phyloP scores from a whole-genome alignment of 2,329 filamentous ascomycete species.

The Ceratocystis smalleyi region DNA sequence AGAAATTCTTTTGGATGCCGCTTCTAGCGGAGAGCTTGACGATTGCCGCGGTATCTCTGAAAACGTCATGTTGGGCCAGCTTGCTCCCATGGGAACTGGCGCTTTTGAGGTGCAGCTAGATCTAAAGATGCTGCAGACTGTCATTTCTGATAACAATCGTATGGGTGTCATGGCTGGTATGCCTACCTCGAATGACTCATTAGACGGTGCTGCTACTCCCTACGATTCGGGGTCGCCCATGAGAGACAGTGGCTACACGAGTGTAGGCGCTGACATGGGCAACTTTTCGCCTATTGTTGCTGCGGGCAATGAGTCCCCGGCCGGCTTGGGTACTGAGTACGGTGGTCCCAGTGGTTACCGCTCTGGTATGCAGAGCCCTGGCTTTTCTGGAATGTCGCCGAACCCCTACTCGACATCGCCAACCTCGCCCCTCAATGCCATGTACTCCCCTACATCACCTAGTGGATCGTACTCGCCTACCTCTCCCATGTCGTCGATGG shows the following conservation, averaged over 20 bases:
- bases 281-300: constrained; percentile 66
- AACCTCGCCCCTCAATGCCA: constrained; percentile 39
- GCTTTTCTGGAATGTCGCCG: constrained; percentile 39
- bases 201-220: constrained; percentile 78
- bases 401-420: constrained; percentile 64
- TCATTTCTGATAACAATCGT: constrained; percentile 80
- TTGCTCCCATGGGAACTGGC: constrained; percentile 92
- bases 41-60: constrained; percentile 97
- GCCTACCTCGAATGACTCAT: constrained; percentile 56
- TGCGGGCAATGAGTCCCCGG: constrained; percentile 54
- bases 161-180: constrained; percentile 70
- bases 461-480: constrained; percentile 62
- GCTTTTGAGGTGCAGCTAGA: constrained; percentile 91
- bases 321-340: constrained; percentile 50
- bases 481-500: constrained; percentile 46
- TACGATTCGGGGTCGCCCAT: constrained; percentile 81
- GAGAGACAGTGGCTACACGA: constrained; percentile 52
- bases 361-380: constrained; percentile 43
- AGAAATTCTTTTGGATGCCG: constrained; percentile 91
- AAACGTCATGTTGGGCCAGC: constrained; percentile 94
- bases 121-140: constrained; percentile 86
- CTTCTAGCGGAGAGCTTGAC: constrained; percentile 84
- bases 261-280: constrained; percentile 43
- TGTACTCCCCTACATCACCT: constrained; percentile 65
- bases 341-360: constrained; percentile 36